Evolutionary conservation across 148 eudicot species (phyloP).

Genomic region (Euryodendron excelsum): DNA sequence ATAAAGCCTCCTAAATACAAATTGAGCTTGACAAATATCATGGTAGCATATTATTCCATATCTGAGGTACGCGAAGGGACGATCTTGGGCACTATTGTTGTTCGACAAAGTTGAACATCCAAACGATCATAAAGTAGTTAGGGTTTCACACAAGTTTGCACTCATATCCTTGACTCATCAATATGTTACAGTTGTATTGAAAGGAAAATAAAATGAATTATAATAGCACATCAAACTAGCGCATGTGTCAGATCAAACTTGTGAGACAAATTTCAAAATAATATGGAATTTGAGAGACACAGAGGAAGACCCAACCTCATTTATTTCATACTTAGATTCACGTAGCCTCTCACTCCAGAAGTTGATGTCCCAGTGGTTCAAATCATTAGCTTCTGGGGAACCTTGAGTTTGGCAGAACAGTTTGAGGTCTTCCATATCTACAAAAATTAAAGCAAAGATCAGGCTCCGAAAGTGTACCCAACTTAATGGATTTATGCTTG

Average conservation of each 20-base stretch:
- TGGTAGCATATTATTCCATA: background rate
- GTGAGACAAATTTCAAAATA: background rate
- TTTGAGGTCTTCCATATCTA: constrained; percentile 86
- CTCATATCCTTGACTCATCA: constrained; percentile 1
- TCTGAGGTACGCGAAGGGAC: background rate
- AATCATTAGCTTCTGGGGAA: constrained; percentile 66
- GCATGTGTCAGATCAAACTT: background rate
- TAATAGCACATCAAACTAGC: background rate
- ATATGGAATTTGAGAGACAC: background rate
- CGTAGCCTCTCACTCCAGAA: constrained; percentile 99
- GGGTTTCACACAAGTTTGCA: background rate
- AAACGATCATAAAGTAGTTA: background rate
- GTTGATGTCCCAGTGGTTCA: constrained; percentile 73
- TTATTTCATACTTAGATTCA: constrained; percentile 86
- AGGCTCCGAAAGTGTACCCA: background rate
- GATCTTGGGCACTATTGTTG: background rate
- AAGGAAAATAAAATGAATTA: background rate
- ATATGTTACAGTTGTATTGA: background rate
- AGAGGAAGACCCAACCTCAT: constrained; percentile 64
- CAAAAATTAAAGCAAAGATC: constrained; percentile 10
- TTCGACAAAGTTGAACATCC: background rate
- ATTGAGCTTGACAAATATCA: background rate
- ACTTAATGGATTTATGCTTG: background rate
- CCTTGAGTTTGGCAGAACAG: constrained; percentile 69
- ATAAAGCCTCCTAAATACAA: background rate